Conservation (phyloP, 495 filamentous ascomycete species). For the Pseudoneurospora amorphoporcata region DNA sequence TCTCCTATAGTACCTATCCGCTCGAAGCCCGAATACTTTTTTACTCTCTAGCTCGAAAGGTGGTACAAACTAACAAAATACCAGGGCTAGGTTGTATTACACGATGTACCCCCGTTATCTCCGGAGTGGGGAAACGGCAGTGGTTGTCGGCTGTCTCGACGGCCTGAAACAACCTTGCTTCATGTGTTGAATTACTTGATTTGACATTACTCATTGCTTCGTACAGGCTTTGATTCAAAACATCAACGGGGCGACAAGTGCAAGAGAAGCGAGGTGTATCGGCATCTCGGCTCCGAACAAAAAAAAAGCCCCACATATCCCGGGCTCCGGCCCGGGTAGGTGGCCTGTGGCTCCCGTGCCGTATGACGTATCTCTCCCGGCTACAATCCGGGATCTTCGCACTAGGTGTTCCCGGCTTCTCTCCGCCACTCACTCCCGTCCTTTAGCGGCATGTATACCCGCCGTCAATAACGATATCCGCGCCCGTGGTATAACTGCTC, state of each 20-base stretch:
- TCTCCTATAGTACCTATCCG: too few species aligned
- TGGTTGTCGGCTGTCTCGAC: not conserved
- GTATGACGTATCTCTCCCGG: not conserved
- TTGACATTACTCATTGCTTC: not conserved
- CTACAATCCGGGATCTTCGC: not conserved
- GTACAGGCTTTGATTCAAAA: not conserved
- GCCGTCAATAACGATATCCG: slow-evolving; percentile 47
- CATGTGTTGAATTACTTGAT: not conserved
- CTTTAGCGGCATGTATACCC: slow-evolving; percentile 36
- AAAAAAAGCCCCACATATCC: not conserved
- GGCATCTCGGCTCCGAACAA: not conserved
- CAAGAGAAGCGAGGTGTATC: not conserved
- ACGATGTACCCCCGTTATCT: not conserved
- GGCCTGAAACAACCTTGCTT: not conserved
- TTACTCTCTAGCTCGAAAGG: too few species aligned
- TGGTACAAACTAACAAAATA: too few species aligned
- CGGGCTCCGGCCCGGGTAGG: not conserved
- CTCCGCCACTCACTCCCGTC: not conserved
- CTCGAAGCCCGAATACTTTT: too few species aligned
- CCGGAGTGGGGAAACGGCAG: not conserved
- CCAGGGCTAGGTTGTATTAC: too few species aligned
- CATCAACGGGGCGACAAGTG: not conserved
- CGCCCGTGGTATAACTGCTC: slow-evolving; percentile 44
- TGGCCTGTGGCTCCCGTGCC: not conserved
- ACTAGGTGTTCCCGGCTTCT: not conserved